Conservation (phyloP, 306 rosid species). For the Ormosia semicastrata region DNA sequence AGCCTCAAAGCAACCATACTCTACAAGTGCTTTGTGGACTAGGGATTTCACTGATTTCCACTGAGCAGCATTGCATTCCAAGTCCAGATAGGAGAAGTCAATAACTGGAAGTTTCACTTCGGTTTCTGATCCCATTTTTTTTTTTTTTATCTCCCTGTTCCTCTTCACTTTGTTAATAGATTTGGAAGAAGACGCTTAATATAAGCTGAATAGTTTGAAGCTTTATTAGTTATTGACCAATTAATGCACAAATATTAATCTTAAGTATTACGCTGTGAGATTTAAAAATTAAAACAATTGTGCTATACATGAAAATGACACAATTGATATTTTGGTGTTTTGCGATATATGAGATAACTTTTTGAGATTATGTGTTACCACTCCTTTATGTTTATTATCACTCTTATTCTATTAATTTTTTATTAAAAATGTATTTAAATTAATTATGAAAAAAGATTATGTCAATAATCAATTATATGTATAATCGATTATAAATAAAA, state of each 20-base stretch:
- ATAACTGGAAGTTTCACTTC: constrained; percentile 47
- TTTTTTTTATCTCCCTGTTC: background rate
- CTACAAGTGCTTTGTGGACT: constrained; percentile 52
- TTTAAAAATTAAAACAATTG: no score
- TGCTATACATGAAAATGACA: no score
- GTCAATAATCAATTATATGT: no score
- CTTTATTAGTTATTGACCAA: background rate
- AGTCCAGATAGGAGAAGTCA: constrained; percentile 39
- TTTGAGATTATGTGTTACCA: no score
- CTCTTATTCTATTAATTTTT: no score
- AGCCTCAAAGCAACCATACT: constrained; percentile 69
- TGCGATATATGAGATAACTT: no score
- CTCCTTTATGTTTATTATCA: no score
- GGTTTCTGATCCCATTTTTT: constrained; percentile 44
- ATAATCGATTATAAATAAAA: no score
- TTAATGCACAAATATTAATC: background rate
- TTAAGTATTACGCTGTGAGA: background rate
- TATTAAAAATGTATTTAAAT: no score
- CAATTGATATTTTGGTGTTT: no score
- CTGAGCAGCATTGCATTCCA: constrained; percentile 22
- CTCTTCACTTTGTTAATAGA: background rate
- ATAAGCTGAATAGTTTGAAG: background rate
- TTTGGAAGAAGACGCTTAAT: background rate
- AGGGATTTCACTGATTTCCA: constrained; percentile 47
- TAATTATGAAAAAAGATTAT: no score